Conservation (phyloP, 352 stramenopile genomes). For the Blastocystis sp. region DNA sequence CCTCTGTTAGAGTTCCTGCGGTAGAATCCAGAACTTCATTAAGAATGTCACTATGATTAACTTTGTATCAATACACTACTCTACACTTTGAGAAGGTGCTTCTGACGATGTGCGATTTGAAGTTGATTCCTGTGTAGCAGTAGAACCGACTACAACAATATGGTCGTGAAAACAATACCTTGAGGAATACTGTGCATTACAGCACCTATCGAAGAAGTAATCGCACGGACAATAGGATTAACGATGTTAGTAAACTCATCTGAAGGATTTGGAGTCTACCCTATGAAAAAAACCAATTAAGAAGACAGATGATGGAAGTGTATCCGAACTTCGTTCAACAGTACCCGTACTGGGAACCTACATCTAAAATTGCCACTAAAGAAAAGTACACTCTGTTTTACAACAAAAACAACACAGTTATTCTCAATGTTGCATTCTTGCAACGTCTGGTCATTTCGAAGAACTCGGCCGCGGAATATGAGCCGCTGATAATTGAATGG, state of each 20-base stretch:
- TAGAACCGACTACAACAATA: background rate
- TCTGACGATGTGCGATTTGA: background rate
- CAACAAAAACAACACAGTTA: background rate
- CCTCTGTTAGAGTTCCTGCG: background rate
- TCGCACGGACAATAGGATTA: background rate
- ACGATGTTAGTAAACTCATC: background rate
- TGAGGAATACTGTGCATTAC: background rate
- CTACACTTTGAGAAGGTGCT: background rate
- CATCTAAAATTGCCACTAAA: background rate
- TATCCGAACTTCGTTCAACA: background rate
- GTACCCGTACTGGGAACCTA: background rate
- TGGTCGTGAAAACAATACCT: background rate
- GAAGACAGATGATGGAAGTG: background rate
- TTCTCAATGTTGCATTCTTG: background rate
- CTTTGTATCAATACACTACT: background rate
- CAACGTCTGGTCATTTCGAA: background rate
- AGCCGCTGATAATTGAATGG: background rate
- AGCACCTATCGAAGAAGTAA: background rate
- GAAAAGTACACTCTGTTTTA: background rate
- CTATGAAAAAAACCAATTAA: background rate
- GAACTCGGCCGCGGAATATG: slow-evolving; percentile 32
- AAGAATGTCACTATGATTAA: background rate
- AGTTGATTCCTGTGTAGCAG: background rate
- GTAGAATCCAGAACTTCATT: slow-evolving; percentile 35
- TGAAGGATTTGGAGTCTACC: background rate